Conservation (phyloP, 78 protist species). For the Tieghemostelium lacteum region DNA sequence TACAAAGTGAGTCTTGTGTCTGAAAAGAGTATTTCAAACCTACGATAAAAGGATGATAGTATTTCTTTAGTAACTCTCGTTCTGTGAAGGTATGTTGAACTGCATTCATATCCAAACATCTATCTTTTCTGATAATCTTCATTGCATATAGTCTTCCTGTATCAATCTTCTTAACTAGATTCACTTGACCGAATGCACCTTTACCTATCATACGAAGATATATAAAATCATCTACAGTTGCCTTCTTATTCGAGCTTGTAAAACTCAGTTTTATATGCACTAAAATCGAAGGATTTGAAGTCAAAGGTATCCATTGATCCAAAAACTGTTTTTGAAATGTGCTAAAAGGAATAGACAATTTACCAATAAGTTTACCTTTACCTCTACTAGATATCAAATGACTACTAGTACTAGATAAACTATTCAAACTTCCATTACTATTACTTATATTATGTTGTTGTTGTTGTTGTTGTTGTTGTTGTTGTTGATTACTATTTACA, state of each 20-base stretch:
- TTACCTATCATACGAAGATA: conserved; percentile 84
- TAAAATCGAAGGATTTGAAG: conserved; percentile 8
- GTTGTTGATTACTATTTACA: no score
- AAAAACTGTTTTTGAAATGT: conserved; percentile 50
- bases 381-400: no score
- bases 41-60: conserved; percentile 92
- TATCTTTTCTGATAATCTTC: conserved; percentile 87
- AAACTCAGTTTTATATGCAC: conserved; percentile 59
- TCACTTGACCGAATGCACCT: conserved; percentile 89
- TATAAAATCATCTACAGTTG: conserved; percentile 81
- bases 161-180: conserved; percentile 81
- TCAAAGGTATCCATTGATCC: conserved; percentile 60
- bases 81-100: conserved; percentile 94
- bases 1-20: conserved; percentile 85
- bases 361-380: conserved; percentile 38
- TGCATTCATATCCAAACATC: conserved; percentile 85
- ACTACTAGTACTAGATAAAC: no score
- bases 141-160: conserved; percentile 86
- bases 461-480: background rate
- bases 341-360: conserved; percentile 46
- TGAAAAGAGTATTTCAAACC: conserved; percentile 93
- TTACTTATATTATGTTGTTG: background rate
- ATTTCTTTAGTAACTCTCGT: conserved; percentile 76
- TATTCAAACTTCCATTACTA: background rate
- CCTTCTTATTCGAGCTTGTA: conserved; percentile 64